Base-by-base conservation (phyloP, 306 rosid species). In the Ziziphus jujuba region DNA sequence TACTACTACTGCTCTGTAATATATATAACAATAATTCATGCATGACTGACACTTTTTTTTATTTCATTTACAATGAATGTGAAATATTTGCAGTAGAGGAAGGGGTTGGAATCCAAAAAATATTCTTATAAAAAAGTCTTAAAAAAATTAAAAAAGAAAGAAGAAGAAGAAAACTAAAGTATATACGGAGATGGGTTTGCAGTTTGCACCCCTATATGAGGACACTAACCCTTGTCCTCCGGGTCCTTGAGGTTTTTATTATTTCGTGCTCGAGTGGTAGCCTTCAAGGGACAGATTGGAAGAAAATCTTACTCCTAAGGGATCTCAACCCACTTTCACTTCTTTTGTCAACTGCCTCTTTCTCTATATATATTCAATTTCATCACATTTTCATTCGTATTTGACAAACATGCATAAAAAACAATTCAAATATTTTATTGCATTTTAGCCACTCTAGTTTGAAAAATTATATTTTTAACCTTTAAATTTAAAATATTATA, bases 181-280 rank as follows among this genome's bases (percentile, higher is more conserved):
- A 57, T n/a, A 61, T 51, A 64, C 1, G 61, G 64, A 59, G 56
- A 70, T 40, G 76, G 81, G 72, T 71, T 76, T 54, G 84, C 70
- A 75, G 66, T 51, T 81, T 88, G 97, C 84, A 70, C 83, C 93
- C 96, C 72, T 80, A n/a, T 23, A 59, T 9, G 83, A 77, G 76
- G 91, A 91, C 96, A 91, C 66, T 63, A 79, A 78, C 85, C 96
- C 97, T 79, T 79, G 91, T 88, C 93, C 83, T 79, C 70, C 78
- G 93, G 96, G 88, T 76, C 62, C 69, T 65, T 45, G 55, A 69
- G 75, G 38, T 75, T 17, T 21, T 33, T 60, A 28, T 63, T 65
- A 73, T 75, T 72, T 81, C 85, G 20, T 67, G 73, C 80, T 82
- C 78, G 59, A 65, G 47, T 56, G 74, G 74, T 72, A 66, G 40